These are phyloP conservation scores for Podila horticola DNA, from an alignment of 192 early-diverging fungal species.

Conservation along the genomic window DNA sequence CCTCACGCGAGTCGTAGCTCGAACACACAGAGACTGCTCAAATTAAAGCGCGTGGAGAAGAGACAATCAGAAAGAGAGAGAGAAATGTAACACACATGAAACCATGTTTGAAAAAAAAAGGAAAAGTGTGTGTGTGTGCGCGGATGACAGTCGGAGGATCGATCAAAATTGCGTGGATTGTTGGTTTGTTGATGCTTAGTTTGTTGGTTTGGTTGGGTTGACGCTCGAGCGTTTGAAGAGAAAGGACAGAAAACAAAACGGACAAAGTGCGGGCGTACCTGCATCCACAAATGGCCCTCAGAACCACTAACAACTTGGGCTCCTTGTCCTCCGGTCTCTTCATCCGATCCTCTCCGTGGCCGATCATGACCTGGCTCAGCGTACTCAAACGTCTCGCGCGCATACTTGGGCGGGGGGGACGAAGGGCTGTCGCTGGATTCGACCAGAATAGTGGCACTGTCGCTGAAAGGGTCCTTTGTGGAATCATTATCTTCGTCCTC, in stretches of 20 bases:
- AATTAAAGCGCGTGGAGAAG: too few species aligned
- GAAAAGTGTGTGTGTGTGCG: too few species aligned
- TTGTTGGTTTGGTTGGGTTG: background rate
- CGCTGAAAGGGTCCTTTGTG: background rate
- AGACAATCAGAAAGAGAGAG: too few species aligned
- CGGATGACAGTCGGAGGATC: too few species aligned
- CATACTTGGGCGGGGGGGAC: slow-evolving; percentile 11
- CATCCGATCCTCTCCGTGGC: background rate
- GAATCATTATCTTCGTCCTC: background rate
- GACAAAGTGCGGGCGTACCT: slow-evolving; percentile 13
- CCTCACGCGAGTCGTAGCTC: too few species aligned
- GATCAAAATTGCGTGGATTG: too few species aligned
- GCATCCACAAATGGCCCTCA: slow-evolving; percentile 40
- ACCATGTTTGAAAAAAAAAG: too few species aligned
- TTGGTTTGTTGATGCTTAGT: too few species aligned
- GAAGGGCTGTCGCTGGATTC: slow-evolving; percentile 19
- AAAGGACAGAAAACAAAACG: background rate
- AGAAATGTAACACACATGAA: too few species aligned
- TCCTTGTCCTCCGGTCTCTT: slow-evolving; percentile 2
- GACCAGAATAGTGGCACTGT: background rate
- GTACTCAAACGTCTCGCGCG: slow-evolving; percentile 34
- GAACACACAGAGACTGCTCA: too few species aligned
- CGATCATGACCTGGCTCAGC: slow-evolving; percentile 21
- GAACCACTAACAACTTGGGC: background rate
- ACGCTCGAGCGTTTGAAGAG: background rate